Conservation (phyloP, 2,329 filamentous ascomycete genomes). For the Fusarium sp. region DNA sequence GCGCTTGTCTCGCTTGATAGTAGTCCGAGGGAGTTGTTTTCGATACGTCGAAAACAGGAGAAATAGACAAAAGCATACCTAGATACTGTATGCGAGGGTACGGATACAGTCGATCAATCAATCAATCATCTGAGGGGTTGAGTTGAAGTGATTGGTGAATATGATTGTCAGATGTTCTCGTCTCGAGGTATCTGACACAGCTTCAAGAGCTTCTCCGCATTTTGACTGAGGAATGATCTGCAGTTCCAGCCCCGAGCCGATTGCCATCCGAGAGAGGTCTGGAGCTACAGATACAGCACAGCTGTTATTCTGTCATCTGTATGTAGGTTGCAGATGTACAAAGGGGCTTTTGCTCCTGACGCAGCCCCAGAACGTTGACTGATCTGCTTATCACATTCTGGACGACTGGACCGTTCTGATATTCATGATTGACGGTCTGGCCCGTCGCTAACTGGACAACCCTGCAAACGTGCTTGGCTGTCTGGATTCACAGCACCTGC, state of each 20-base stretch:
- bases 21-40: conserved; percentile 13
- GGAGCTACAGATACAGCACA: conserved; percentile 4
- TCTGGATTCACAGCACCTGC: conserved; percentile 23
- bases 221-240: conserved; percentile 30
- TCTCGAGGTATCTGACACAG: conserved; percentile 25
- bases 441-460: conserved; percentile 15
- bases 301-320: background rate
- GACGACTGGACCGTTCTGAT: conserved; percentile 12
- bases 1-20: conserved; percentile 17
- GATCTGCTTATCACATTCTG: conserved; percentile 27
- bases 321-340: conserved; percentile 7
- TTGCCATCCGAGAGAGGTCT: conserved; percentile 9
- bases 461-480: conserved; percentile 10
- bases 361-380: conserved; percentile 18
- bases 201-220: conserved; percentile 35
- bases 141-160: conserved; percentile 16
- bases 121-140: conserved; percentile 8
- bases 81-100: conserved; percentile 6
- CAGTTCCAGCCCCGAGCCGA: conserved; percentile 13
- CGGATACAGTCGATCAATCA: background rate
- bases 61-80: background rate
- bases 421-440: conserved; percentile 23
- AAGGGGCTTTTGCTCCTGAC: conserved; percentile 11
- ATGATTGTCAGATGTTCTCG: conserved; percentile 17
- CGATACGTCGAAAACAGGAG: conserved; percentile 29